These are phyloP conservation scores for Capsella bursapastoris DNA, from an alignment of 345 rosid genomes.

Conservation along the genomic window DNA sequence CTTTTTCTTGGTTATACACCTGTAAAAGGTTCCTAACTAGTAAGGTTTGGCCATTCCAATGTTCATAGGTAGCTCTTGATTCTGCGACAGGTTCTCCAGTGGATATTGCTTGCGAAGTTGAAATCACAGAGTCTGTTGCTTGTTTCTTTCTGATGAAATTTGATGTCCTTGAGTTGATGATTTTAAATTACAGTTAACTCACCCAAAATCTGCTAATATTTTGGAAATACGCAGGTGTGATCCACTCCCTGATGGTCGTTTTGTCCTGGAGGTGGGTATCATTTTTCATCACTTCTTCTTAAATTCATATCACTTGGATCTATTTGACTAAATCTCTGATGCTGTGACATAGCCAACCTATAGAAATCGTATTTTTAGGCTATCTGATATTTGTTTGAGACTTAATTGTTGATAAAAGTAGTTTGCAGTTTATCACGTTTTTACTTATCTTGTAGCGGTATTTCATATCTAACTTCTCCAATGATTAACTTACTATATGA, in stretches of 20 bases:
- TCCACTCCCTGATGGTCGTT: slow-evolving; percentile 92
- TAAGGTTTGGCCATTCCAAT: slow-evolving; percentile 26
- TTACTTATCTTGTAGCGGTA: slow-evolving; percentile 1
- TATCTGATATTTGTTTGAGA: background rate
- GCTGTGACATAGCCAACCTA: slow-evolving; percentile 1
- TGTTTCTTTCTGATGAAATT: slow-evolving; percentile 10
- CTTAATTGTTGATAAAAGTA: background rate
- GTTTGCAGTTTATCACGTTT: background rate
- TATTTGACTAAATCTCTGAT: background rate
- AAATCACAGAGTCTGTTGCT: slow-evolving; percentile 85
- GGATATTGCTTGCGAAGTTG: slow-evolving; percentile 97
- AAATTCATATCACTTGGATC: background rate
- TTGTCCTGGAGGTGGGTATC: slow-evolving; percentile 72
- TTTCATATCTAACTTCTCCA: slow-evolving; percentile 4
- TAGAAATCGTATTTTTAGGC: background rate
- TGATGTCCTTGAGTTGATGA: background rate
- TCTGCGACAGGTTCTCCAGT: slow-evolving; percentile 67
- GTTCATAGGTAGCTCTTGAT: slow-evolving; percentile 75
- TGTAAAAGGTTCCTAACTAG: slow-evolving; percentile 30
- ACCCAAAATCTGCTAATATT: slow-evolving; percentile 27
- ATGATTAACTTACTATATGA: slow-evolving; percentile 23
- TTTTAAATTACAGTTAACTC: background rate
- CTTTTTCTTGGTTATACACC: slow-evolving; percentile 14
- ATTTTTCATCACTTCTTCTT: background rate
- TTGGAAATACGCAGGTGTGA: slow-evolving; percentile 69